phyloP scores from a whole-genome alignment of 179 eudicot species.

The Nepenthes alata region DNA sequence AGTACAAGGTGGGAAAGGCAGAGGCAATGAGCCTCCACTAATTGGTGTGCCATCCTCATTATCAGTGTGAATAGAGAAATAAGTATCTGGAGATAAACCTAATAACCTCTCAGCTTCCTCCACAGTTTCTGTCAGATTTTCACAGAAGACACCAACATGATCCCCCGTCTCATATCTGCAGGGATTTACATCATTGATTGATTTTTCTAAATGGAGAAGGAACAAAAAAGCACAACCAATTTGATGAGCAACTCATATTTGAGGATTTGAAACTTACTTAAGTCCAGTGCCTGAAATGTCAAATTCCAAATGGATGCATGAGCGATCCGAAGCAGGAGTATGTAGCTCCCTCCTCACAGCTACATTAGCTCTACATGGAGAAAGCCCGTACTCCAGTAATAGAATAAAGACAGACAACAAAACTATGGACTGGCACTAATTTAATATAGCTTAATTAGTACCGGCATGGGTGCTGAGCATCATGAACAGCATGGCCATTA shows the following conservation, averaged over 20 bases:
- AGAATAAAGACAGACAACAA: slow-evolving; percentile 7
- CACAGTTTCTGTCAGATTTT: slow-evolving; percentile 60
- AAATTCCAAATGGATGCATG: slow-evolving; percentile 90
- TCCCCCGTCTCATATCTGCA: slow-evolving; percentile 94
- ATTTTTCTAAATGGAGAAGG: neutral
- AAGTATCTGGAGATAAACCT: slow-evolving; percentile 49
- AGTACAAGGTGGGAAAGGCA: slow-evolving; percentile 84
- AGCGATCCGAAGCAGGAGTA: slow-evolving; percentile 75
- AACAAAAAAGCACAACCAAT: slow-evolving; percentile 1
- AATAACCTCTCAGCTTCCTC: slow-evolving; percentile 75
- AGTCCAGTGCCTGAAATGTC: slow-evolving; percentile 77
- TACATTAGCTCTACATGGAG: slow-evolving; percentile 49
- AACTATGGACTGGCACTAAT: neutral
- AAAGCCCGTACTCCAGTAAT: neutral
- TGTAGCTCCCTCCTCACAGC: slow-evolving; percentile 90
- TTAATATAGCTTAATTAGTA: slow-evolving; percentile 9
- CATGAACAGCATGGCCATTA: slow-evolving; percentile 74
- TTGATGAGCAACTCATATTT: neutral
- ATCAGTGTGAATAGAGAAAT: slow-evolving; percentile 64
- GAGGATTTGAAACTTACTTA: slow-evolving; percentile 36
- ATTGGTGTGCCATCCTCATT: slow-evolving; percentile 80
- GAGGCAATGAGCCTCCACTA: slow-evolving; percentile 58
- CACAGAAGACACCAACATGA: slow-evolving; percentile 91
- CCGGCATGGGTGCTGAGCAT: slow-evolving; percentile 96
- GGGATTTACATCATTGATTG: neutral